Base-by-base conservation (phyloP, 148 eudicot species). In the Silene uniflora region DNA sequence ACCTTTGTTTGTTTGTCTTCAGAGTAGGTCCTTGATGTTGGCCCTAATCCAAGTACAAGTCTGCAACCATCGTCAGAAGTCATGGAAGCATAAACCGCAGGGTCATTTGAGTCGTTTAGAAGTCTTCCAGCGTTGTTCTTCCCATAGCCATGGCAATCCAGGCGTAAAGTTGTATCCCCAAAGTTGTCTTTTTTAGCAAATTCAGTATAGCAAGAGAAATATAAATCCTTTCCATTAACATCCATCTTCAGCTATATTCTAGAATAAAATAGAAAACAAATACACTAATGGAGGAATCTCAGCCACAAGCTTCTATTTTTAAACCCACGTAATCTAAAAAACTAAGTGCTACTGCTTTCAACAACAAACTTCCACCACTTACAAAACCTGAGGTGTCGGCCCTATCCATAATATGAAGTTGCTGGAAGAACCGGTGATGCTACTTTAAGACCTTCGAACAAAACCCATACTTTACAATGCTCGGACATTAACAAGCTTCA, bases 1-100 rank as follows among this genome's bases (percentile, higher is more conserved):
- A 75, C 83, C 58, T 89, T 91, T 69, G 68, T 74, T 71, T 80
- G 88, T 60, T 77, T 79, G 29, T 23, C 73, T 24, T 84, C 80
- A 39, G 89, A 81, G 60, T 82, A 86, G 68, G 79, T 68, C 71
- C 79, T 84, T 46, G 96, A 84, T 5, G 93, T 87, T 0, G 99
- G 99, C 17, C 99, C 99, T 67, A 95, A 76, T 11, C 99, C 99
- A 54, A 95, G 98, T 23, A 95, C 97, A 81, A 95, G 79, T 71
- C 86, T 81, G 82, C 98, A 95, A n/a, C 90, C 91, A 79, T 95
- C 99, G 78, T 95, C 96, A 11, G 82, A 69, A 42, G 80, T 78
- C 61, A 72, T 63, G 24, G 74, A 66, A 69, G 76, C 42, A 62
- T 74, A 73, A 49, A 54, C 73, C 64, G 77, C 80, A 32, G 80